A percentile compares a stretch with the other conserved stretches of the same genome.
Evolutionary conservation across 495 filamentous ascomycete species (phyloP).

Genomic region (Parmelia sp.): DNA sequence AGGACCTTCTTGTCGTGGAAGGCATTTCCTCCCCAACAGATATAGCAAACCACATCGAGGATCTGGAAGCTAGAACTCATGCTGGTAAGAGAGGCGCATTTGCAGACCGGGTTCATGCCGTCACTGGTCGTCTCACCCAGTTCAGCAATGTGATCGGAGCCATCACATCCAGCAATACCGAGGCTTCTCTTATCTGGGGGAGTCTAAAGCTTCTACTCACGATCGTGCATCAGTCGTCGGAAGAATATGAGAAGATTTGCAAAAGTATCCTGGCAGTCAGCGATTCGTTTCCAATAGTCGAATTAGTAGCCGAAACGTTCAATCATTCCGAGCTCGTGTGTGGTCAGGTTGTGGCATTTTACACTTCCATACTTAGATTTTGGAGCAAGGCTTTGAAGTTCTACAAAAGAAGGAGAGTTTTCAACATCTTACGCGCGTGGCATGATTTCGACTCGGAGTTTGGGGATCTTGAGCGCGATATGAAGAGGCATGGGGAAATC

Average conservation of each 20-base stretch:
- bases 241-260: slow-evolving; percentile 3
- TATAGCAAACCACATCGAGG: slow-evolving; percentile 3
- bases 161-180: slow-evolving; percentile 5
- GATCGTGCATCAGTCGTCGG: slow-evolving; percentile 7
- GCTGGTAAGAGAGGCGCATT: background rate
- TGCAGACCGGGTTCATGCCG: slow-evolving; percentile 1
- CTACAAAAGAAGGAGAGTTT: background rate
- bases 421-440: background rate
- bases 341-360: background rate
- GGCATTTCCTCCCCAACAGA: slow-evolving; percentile 1
- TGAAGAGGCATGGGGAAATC: background rate
- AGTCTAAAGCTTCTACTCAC: slow-evolving; percentile 10
- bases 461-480: slow-evolving; percentile 2
- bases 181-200: slow-evolving; percentile 3
- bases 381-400: slow-evolving; percentile 5
- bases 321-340: slow-evolving; percentile 3
- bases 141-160: slow-evolving; percentile 1
- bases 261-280: slow-evolving; percentile 4
- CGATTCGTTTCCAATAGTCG: slow-evolving; percentile 2
- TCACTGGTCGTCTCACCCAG: slow-evolving; percentile 1
- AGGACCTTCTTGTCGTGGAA: background rate
- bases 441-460: slow-evolving; percentile 11
- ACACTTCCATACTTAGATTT: background rate
- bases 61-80: slow-evolving; percentile 6
- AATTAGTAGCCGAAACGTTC: slow-evolving; percentile 3